Base-by-base conservation (phyloP, 1,284 basidiomycete species). In the Rhodotorula sp. region DNA sequence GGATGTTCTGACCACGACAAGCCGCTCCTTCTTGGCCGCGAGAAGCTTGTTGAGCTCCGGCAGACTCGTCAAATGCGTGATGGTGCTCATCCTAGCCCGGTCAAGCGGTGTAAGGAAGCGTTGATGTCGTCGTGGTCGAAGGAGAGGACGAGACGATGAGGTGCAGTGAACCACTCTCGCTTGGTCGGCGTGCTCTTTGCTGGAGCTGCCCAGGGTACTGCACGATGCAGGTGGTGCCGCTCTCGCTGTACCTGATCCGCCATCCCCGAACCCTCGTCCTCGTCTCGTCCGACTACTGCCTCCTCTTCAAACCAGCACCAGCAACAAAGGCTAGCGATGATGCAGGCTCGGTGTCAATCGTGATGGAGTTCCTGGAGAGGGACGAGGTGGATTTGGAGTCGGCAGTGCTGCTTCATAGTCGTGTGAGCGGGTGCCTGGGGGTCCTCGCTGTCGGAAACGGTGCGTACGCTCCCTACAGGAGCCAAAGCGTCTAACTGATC, bases 331-430 rank as follows among this genome's bases (percentile, higher is more conserved):
- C 55, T 2, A 7, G 2, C 34, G 5, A n/a, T 46, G 47, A 53
- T 46, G 13, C 29, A 0, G 51, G 54, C 13, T 20, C 34, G 8
- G 59, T 60, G 22, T 54, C 55, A 2, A 80, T 82, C 59, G 85
- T 93, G 48, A 91, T 94, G 22, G 92, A 94, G 80, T 91, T 94
- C 77, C 79, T 94, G 9, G 86, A 85, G 0, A 86, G 87, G 71
- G 83, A 86, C 60, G 85, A 91, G 75, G 85, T 94, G 36, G 87
- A 92, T 76, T 82, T 90, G 47, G 77, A 82, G 19, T 85, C 84
- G 1, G 76, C 81, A 68, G 82, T 89, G 20, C 81, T 88, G 30
- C 59, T 75, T 34, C 66, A 86, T 84, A 67, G 79, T 90, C 59
- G 89, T 86, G 49, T 87, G 82, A 53, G 84, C 87, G 74, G 82